A percentile compares a stretch with the other conserved stretches of the same genome.
phyloP scores from a whole-genome alignment of 1,139 yeast species.

The Protomyces arabidopsidicola region DNA sequence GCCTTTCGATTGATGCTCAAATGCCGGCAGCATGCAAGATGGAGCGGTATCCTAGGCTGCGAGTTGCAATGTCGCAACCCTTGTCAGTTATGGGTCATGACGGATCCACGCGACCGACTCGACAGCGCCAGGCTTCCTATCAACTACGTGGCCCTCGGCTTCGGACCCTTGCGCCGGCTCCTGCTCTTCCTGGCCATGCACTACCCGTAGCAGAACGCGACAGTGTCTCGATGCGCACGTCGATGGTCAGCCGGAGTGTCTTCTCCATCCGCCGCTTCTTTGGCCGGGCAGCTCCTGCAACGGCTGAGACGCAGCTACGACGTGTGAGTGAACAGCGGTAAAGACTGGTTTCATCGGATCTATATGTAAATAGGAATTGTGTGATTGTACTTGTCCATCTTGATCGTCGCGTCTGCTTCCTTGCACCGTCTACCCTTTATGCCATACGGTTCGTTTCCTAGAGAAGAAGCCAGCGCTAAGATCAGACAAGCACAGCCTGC shows the following conservation, averaged over 20 bases:
- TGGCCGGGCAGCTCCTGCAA: neutral
- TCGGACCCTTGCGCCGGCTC: neutral
- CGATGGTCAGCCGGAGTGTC: neutral
- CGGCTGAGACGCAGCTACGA: neutral
- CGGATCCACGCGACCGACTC: neutral
- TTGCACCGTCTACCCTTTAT: neutral
- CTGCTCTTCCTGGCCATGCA: neutral
- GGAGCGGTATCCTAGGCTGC: neutral
- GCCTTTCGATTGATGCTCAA: neutral
- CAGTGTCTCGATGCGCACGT: neutral
- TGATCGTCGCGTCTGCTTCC: neutral
- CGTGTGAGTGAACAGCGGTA: neutral
- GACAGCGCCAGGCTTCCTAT: neutral
- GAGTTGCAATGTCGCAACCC: neutral
- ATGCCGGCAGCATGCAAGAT: neutral
- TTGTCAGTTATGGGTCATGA: neutral
- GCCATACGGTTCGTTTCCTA: neutral
- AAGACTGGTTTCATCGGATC: neutral
- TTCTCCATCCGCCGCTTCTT: neutral
- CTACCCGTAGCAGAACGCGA: neutral
- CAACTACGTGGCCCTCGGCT: neutral
- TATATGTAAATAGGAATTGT: neutral
- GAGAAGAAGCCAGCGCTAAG: neutral
- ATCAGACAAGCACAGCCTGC: slow-evolving; percentile 5
- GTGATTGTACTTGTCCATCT: neutral